Evolutionary conservation across 2,329 filamentous ascomycete species (phyloP).

Genomic region (Colletotrichum cordylinicola): DNA sequence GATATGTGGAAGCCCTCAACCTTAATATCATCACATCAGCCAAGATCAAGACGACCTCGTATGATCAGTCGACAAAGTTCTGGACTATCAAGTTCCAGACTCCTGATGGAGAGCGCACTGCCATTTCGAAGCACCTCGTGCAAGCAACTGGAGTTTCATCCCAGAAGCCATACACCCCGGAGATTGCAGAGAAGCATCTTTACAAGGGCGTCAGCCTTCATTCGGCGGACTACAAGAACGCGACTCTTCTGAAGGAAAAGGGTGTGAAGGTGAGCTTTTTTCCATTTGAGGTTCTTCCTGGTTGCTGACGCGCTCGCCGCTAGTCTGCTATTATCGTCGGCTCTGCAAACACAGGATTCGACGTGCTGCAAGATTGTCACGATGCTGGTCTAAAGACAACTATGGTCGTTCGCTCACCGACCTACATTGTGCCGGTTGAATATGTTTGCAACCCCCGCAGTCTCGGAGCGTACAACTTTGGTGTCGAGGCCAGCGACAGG

Average conservation of each 20-base stretch:
- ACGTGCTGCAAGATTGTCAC: constrained; percentile 40
- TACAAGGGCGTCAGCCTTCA: neutral
- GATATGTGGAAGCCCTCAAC: constrained; percentile 32
- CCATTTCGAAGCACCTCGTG: constrained; percentile 28
- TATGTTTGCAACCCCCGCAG: constrained; percentile 28
- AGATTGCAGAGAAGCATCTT: constrained; percentile 12
- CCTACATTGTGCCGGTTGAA: constrained; percentile 35
- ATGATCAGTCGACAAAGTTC: constrained; percentile 23
- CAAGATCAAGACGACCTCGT: constrained; percentile 29
- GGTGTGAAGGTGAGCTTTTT: neutral
- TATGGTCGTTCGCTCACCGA: constrained; percentile 39
- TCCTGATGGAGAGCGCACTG: constrained; percentile 1
- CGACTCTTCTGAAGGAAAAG: neutral
- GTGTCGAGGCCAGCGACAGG: neutral
- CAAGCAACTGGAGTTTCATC: constrained; percentile 29
- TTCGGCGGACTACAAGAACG: neutral
- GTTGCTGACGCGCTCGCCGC: neutral
- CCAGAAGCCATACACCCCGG: constrained; percentile 28
- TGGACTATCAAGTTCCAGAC: constrained; percentile 32
- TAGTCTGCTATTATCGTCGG: constrained; percentile 38
- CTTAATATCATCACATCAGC: constrained; percentile 32
- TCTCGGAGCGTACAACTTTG: constrained; percentile 35
- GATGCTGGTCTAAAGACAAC: constrained; percentile 33
- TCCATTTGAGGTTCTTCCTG: neutral
- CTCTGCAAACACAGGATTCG: constrained; percentile 46